Evolutionary conservation across 2,329 filamentous ascomycete genomes (phyloP).

Genomic region (Xylariaceae sp.): DNA sequence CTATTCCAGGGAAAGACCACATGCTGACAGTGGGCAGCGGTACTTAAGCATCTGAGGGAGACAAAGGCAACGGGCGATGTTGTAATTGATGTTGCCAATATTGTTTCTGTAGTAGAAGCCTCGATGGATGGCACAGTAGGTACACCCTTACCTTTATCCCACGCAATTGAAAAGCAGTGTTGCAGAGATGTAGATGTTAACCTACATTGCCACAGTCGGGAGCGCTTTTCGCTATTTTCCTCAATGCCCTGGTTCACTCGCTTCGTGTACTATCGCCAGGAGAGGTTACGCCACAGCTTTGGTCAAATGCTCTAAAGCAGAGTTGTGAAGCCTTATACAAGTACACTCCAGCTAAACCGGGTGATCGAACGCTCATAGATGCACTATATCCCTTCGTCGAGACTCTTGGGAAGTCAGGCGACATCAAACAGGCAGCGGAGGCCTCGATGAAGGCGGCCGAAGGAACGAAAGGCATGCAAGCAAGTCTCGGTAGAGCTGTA

Average conservation of each 20-base stretch:
- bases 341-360: constrained; percentile 89
- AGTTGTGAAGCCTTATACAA: constrained; percentile 73
- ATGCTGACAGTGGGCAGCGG: constrained; percentile 45
- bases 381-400: constrained; percentile 88
- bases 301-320: constrained; percentile 71
- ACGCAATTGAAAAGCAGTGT: not conserved
- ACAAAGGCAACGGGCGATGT: constrained; percentile 56
- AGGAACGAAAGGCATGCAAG: constrained; percentile 88
- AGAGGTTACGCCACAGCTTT: constrained; percentile 48
- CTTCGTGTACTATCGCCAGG: constrained; percentile 52
- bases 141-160: constrained; percentile 39
- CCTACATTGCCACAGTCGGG: constrained; percentile 48
- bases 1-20: not conserved
- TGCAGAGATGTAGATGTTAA: constrained; percentile 1
- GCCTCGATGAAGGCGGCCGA: constrained; percentile 79
- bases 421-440: constrained; percentile 74
- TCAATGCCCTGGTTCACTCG: constrained; percentile 79
- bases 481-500: constrained; percentile 81
- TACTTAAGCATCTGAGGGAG: constrained; percentile 56
- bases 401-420: constrained; percentile 66
- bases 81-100: constrained; percentile 57
- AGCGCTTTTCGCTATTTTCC: constrained; percentile 78
- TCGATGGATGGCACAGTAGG: constrained; percentile 68
- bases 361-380: constrained; percentile 90
- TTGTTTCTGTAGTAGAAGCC: constrained; percentile 61